phyloP scores from a whole-genome alignment of 768 basidiomycete genomes.

The Amylocystis lapponica region DNA sequence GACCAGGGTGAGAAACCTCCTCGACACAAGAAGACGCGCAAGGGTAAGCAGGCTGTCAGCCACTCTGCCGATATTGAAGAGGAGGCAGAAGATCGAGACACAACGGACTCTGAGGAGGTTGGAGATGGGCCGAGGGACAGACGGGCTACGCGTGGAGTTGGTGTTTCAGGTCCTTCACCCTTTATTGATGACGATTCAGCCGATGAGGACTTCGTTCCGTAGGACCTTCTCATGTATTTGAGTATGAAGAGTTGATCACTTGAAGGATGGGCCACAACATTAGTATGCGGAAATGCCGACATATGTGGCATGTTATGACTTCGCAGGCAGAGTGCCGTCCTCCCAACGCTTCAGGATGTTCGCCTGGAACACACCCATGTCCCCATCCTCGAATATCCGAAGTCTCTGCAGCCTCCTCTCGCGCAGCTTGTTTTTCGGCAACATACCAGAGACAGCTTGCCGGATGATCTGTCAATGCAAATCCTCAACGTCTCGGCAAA shows the following conservation, averaged over 20 bases:
- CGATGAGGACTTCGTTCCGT: slow-evolving; percentile 1
- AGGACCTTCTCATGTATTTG: too few relatives aligned
- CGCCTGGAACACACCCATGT: slow-evolving; percentile 69
- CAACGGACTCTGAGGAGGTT: neutral
- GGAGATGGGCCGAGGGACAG: neutral
- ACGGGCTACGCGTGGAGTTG: neutral
- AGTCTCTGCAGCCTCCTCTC: slow-evolving; percentile 83
- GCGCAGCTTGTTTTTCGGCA: slow-evolving; percentile 95
- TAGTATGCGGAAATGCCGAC: neutral
- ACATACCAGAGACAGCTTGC: slow-evolving; percentile 95
- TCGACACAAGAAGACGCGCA: neutral
- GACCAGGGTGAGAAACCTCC: neutral
- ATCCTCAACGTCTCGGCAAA: neutral
- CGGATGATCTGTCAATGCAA: slow-evolving; percentile 72
- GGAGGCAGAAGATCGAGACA: neutral
- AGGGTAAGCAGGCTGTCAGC: neutral
- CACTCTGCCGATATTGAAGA: neutral
- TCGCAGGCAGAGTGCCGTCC: slow-evolving; percentile 53
- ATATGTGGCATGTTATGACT: neutral
- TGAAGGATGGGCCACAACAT: too few relatives aligned
- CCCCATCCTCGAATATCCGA: slow-evolving; percentile 77
- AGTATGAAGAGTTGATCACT: too few relatives aligned
- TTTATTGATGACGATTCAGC: neutral
- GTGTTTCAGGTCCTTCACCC: neutral
- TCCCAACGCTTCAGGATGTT: slow-evolving; percentile 85